Base-by-base conservation (phyloP, 306 rosid species). In the Styphnolobium japonicum region DNA sequence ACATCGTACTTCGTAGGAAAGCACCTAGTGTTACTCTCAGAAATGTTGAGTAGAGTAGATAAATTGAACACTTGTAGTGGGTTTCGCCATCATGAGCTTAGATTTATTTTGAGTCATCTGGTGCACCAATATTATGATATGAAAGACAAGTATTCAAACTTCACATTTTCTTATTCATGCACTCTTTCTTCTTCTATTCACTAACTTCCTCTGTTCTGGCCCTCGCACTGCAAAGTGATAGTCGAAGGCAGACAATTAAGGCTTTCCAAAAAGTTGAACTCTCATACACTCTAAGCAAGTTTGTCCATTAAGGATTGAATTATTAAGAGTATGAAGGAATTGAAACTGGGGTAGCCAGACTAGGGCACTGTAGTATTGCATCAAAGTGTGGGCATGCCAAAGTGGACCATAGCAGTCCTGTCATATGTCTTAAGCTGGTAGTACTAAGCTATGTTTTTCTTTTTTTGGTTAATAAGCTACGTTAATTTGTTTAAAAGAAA, bases 61-160 rank as follows among this genome's bases (percentile, higher is more conserved):
- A 75, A 82, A 8, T 75, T 75, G 79, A 69, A 79, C 77, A 65
- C 71, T 71, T 71, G 51, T 71, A 86, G 89, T 86, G 89, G 87
- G 89, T 80, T 86, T 80, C 85, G 82, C 65, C 80, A 75, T 55
- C 37, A 71, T 80, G 76, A 76, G 25, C 52, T 7, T 45, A 53
- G 8, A 4, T 56, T 33, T 65, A 53, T 80, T 43, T 73, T 42
- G 27, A 52, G 77, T 46, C 16, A 77, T 66, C 69, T 69, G 42
- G 39, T 58, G 72, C 67, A 75, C 81, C 75, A 40, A 58, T 75
- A 81, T 25, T 49, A 15, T 57, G 43, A 56, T 74, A 64, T 45
- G 48, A 71, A 45, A 75, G 84, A 75, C 82, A 69, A 68, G 8
- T 79, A 31, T 71, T 74, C 74, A 74, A 78, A 61, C 21, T 25